Evolutionary conservation across 2,329 filamentous ascomycete species (phyloP).

Genomic region (Diaporthe destruens): DNA sequence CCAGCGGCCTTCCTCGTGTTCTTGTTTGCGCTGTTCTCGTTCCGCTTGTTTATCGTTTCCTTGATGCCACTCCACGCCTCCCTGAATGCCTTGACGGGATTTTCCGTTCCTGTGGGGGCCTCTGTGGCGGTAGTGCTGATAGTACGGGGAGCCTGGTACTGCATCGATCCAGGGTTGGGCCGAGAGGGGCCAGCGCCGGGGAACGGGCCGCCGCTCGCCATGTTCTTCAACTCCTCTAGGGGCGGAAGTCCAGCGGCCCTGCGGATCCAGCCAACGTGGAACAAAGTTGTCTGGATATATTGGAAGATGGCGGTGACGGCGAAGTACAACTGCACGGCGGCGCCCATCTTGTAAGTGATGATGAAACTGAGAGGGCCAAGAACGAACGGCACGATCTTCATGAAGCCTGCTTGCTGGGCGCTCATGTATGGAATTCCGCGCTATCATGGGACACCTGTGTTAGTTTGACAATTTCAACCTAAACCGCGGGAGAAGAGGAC

Average conservation of each 20-base stretch:
- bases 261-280: slow-evolving; percentile 57
- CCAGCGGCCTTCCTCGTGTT: slow-evolving; percentile 4
- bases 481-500: neutral
- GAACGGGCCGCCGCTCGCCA: slow-evolving; percentile 23
- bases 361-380: slow-evolving; percentile 50
- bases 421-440: slow-evolving; percentile 52
- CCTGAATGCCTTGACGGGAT: slow-evolving; percentile 22
- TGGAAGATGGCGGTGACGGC: slow-evolving; percentile 55
- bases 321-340: slow-evolving; percentile 74
- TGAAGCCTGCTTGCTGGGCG: slow-evolving; percentile 48
- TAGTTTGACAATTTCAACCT: slow-evolving; percentile 25
- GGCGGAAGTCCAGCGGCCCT: slow-evolving; percentile 53
- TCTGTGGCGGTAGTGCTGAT: slow-evolving; percentile 45
- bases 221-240: slow-evolving; percentile 39
- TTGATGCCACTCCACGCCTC: slow-evolving; percentile 9
- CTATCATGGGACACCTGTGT: slow-evolving; percentile 40
- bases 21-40: neutral
- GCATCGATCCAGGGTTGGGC: slow-evolving; percentile 22
- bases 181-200: neutral
- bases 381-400: slow-evolving; percentile 52
- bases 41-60: slow-evolving; percentile 25
- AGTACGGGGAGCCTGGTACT: slow-evolving; percentile 51
- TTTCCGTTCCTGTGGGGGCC: slow-evolving; percentile 7
- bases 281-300: slow-evolving; percentile 57
- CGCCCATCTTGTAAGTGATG: slow-evolving; percentile 61